These are phyloP conservation scores for Pythium insidiosum DNA, from an alignment of 352 stramenopile genomes.

Conservation along the genomic window DNA sequence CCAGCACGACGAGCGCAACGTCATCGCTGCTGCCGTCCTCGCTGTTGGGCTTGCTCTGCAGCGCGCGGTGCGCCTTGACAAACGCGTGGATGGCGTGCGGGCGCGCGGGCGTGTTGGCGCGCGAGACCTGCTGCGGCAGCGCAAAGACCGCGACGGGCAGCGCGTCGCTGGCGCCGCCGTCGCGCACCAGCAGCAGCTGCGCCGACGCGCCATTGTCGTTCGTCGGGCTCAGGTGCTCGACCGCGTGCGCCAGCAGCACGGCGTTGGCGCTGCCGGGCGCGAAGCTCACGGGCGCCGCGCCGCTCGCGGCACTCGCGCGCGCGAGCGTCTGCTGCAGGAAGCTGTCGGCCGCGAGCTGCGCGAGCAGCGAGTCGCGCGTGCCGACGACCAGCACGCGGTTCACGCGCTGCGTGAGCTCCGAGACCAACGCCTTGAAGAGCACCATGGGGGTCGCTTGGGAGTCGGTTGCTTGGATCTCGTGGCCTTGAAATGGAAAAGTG, in stretches of 20 bases:
- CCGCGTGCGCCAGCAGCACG: slow-evolving; percentile 41
- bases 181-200: slow-evolving; percentile 33
- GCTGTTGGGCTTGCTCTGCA: slow-evolving; percentile 13
- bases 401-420: slow-evolving; percentile 17
- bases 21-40: slow-evolving; percentile 12
- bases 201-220: slow-evolving; percentile 36
- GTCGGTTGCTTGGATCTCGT: no score
- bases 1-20: slow-evolving; percentile 44
- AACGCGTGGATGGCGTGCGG: slow-evolving; percentile 70
- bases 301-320: slow-evolving; percentile 9
- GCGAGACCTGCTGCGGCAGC: slow-evolving; percentile 50
- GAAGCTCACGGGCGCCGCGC: slow-evolving; percentile 20
- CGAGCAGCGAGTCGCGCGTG: slow-evolving; percentile 31
- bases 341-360: slow-evolving; percentile 13
- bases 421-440: slow-evolving; percentile 17
- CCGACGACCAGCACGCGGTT: slow-evolving; percentile 51
- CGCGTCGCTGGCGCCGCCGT: slow-evolving; percentile 12
- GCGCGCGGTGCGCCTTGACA: slow-evolving; percentile 37
- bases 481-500: no score
- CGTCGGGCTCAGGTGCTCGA: slow-evolving; percentile 26
- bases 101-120: slow-evolving; percentile 59
- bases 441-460: slow-evolving; percentile 36
- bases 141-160: slow-evolving; percentile 46
- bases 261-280: slow-evolving; percentile 23
- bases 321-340: slow-evolving; percentile 35